Conservation (phyloP, 805 yeast genomes). For the Candida taoyuanica region DNA sequence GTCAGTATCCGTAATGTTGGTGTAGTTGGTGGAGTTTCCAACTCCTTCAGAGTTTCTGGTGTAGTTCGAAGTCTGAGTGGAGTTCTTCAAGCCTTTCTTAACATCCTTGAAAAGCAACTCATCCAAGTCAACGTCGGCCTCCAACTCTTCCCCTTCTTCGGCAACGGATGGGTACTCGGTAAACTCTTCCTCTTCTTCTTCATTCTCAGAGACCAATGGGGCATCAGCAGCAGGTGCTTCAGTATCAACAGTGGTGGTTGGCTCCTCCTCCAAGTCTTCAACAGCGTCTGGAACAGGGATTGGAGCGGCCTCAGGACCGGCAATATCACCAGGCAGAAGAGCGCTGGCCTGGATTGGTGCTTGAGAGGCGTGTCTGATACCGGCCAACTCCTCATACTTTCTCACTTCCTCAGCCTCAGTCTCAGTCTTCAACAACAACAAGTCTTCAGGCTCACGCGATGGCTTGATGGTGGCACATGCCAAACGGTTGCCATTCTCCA, state of each 20-base stretch:
- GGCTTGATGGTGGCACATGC: slow-evolving; percentile 56
- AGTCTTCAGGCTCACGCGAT: slow-evolving; percentile 27
- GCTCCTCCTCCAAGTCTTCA: neutral
- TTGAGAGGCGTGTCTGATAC: slow-evolving; percentile 11
- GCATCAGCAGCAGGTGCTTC: slow-evolving; percentile 8
- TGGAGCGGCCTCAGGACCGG: slow-evolving; percentile 1
- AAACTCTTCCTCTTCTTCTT: slow-evolving; percentile 6
- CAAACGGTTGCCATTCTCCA: slow-evolving; percentile 45
- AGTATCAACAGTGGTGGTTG: neutral
- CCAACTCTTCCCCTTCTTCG: slow-evolving; percentile 9
- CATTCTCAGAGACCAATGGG: slow-evolving; percentile 5
- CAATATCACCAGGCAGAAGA: neutral
- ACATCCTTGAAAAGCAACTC: slow-evolving; percentile 14
- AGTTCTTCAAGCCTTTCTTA: neutral
- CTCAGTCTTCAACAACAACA: slow-evolving; percentile 24
- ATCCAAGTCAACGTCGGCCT: slow-evolving; percentile 9
- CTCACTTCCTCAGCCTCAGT: slow-evolving; percentile 25
- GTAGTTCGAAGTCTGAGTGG: neutral
- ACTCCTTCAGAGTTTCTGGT: neutral
- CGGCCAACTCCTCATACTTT: slow-evolving; percentile 25
- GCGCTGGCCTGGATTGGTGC: slow-evolving; percentile 3
- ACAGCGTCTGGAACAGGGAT: slow-evolving; percentile 1
- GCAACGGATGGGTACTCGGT: too few species aligned
- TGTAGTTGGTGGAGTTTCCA: slow-evolving; percentile 1
- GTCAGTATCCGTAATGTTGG: slow-evolving; percentile 3